phyloP scores from a whole-genome alignment of 1,139 yeast genomes.

The Torulaspora pretoriensis region DNA sequence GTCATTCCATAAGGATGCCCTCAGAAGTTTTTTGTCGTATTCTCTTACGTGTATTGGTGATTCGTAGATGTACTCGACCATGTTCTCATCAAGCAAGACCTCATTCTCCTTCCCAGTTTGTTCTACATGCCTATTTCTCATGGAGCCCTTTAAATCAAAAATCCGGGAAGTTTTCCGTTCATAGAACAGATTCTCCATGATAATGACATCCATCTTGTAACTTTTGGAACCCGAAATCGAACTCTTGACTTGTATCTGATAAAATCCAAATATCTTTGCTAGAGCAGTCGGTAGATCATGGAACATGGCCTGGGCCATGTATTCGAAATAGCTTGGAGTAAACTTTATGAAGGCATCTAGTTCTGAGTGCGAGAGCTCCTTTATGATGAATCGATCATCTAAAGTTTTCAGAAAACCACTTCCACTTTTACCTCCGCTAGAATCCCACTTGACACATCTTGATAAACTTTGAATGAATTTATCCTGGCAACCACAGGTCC shows the following conservation, averaged over 20 bases:
- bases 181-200: conserved; percentile 93
- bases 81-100: conserved; percentile 90
- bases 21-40: conserved; percentile 75
- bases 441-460: conserved; percentile 92
- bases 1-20: conserved; percentile 93
- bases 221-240: conserved; percentile 63
- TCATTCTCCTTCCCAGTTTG: conserved; percentile 96
- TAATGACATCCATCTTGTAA: conserved; percentile 83
- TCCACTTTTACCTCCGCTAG: conserved; percentile 95
- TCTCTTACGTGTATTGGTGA: conserved; percentile 93
- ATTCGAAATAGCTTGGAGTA: conserved; percentile 95
- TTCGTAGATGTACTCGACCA: conserved; percentile 97
- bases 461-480: conserved; percentile 84
- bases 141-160: conserved; percentile 94
- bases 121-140: conserved; percentile 94
- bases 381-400: conserved; percentile 85
- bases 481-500: conserved; percentile 73
- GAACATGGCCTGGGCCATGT: conserved; percentile 91
- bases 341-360: conserved; percentile 89
- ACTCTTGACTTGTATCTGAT: conserved; percentile 84
- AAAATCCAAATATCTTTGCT: conserved; percentile 93
- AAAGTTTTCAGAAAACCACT: conserved; percentile 87
- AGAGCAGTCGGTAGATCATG: conserved; percentile 92
- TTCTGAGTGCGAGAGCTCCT: conserved; percentile 84
- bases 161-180: conserved; percentile 78